Base-by-base conservation (phyloP, 345 rosid species). In the Pistacia atlantica region DNA sequence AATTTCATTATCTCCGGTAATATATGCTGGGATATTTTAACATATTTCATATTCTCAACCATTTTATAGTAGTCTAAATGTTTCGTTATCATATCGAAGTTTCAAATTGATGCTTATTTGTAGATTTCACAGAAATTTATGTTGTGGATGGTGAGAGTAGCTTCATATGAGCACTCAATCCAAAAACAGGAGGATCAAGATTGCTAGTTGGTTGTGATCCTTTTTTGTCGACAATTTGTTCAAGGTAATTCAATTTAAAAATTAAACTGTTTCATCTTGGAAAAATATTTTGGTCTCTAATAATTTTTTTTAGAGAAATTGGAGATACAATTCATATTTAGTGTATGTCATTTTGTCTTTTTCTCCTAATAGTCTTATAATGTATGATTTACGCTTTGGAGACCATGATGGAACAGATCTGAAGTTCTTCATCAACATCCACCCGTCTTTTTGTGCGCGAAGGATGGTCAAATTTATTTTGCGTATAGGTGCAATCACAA, bases 371-470 rank as follows among this genome's bases (percentile, higher is more conserved):
- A 1, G 14, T 65, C 45, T 63, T 62, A 65, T 22, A 69, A 67
- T 52, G 20, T 37, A 75, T 65, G 3, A 65, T 78, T 64, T 78
- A 79, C 91, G 93, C 98, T 95, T 95, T 71, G 98, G 98, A 67
- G 98, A 93, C 83, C 89, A 75, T 77, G 98, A 95, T 75, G 99
- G 99, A 37, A 83, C 81, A 60, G 99, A 31, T 85, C 94, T 73
- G 99, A 93, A 79, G 99, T 91, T 11, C 97, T 93, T 78, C 90
- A 93, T n/a, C n/a, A 95, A 83, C 98, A 95, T 84, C 99, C 99
- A 11, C 60, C n/a, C 93, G 99, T 95, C 62, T 81, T 84, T 68
- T n/a, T n/a, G n/a, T 91, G 92, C 61, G 84, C 93, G 11, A 89
- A 79, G 69, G 83, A 91, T 59, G 96, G 98, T 55, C 94, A 88